A percentile compares a stretch with the other conserved stretches of the same genome.
Evolutionary conservation across 768 basidiomycete species (phyloP).

Genomic region (Gymnopilus junonius): DNA sequence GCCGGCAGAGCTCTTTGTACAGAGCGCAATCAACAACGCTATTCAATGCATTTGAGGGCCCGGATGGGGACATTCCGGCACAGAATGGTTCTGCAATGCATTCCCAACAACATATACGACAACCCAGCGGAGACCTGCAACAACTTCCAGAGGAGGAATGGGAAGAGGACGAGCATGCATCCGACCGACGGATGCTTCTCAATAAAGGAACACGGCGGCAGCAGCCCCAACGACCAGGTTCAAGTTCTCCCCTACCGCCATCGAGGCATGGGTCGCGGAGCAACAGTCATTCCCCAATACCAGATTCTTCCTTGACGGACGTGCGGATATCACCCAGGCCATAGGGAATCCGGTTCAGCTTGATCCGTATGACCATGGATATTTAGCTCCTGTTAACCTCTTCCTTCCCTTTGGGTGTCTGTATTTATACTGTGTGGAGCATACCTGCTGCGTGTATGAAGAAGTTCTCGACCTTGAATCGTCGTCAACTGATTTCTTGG

Average conservation of each 20-base stretch:
- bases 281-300: constrained; percentile 56
- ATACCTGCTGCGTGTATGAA: neutral
- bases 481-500: neutral
- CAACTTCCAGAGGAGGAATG: constrained; percentile 73
- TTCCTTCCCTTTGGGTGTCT: neutral
- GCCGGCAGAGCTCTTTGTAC: constrained; percentile 68
- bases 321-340: constrained; percentile 38
- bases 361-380: neutral
- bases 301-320: constrained; percentile 41
- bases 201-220: constrained; percentile 28
- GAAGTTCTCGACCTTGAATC: neutral
- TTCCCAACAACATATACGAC: constrained; percentile 17
- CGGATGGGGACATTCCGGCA: constrained; percentile 38
- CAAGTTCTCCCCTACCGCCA: constrained; percentile 21
- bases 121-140: constrained; percentile 55
- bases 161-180: constrained; percentile 52
- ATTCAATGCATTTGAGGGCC: constrained; percentile 78
- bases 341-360: neutral
- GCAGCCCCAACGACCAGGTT: constrained; percentile 18
- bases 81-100: constrained; percentile 3
- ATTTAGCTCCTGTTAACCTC: neutral
- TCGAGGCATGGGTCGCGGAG: constrained; percentile 46
- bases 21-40: constrained; percentile 67
- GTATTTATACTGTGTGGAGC: constrained; percentile 3
- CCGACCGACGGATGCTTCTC: constrained; percentile 50